Base-by-base conservation (phyloP, 345 rosid species). In the Euphorbia peplus region DNA sequence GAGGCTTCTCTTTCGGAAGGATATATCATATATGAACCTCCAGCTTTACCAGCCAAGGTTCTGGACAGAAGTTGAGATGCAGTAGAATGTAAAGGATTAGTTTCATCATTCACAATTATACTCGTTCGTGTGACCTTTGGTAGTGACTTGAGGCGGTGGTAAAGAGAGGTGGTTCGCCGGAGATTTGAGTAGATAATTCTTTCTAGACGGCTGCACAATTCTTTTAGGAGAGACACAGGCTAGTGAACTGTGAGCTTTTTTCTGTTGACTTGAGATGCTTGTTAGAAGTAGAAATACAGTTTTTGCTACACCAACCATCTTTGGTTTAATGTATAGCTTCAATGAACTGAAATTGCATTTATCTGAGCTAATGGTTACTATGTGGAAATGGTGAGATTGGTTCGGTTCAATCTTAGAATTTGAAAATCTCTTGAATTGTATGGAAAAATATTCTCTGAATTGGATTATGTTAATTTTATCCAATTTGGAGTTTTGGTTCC, bases 181-280 rank as follows among this genome's bases (percentile, higher is more conserved):
- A 51, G 53, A 53, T 39, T 51, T 26, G 30, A 19, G 10, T 7
- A 4, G 66, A 68, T 48, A 5, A 77, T 76, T 82, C 74, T 68
- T 75, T 69, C 35, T 58, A 55, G 73, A 56, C 64, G 59, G 51
- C 32, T 19, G 42, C 69, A 55, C 55, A 2, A 62, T 65, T 65
- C 47, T 37, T 70, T 54, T 60, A 53, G 63, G 69, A 50, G 16
- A 46, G 3, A n/a, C 67, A 47, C 59, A 54, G 58, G 74, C 53
- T 25, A 67, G 30, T 63, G 37, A 63, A 46, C 54, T 63, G 42
- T 10, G 15, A 59, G 3, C 2, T 5, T 58, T 37, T 59, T 16
- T 15, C 1, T 57, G 16, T 14, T 9, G 63, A 19, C 42, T 5
- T 21, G 12, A 61, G 10, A 41, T 61, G 50, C 41, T 61, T 39